Base-by-base conservation (phyloP, 257 asterid genomes). In the Lavandula angustifolia region DNA sequence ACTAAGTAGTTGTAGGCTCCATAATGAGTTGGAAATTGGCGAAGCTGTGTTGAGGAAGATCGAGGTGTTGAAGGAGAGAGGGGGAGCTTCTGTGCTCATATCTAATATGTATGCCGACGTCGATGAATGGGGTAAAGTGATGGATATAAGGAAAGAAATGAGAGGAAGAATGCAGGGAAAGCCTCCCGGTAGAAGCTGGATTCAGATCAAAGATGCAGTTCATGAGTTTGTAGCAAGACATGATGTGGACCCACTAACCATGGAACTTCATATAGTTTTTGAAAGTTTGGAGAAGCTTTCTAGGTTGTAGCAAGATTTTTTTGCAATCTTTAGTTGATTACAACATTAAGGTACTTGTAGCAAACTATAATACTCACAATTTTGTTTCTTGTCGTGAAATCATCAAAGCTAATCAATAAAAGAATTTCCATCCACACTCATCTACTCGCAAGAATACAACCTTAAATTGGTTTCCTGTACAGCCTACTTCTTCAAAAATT, bases 171-270 rank as follows among this genome's bases (percentile, higher is more conserved):
- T 64, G 75, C 62, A 58, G 40, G 71, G 54, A 58, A 84, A 79
- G 17, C 70, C 75, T 22, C 70, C 81, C 9, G 87, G 85, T 50
- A 66, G 78, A 59, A 81, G 85, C 77, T 81, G 83, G 85, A 70
- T 79, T 55, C 77, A 74, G 59, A 38, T 76, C 40, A 81, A 76
- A 74, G 82, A 75, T 65, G 70, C 29, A 14, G 66, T 76, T 1
- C 59, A 73, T 48, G 85, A 72, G 76, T 76, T 81, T 64, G 75
- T 79, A 9, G 79, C 78, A 40, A 68, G 76, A 44, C 51, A 74
- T 54, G 76, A 62, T 52, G 60, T 37, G 51, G 66, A 55, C 11
- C 49, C 44, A 50, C 69, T 35, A 33, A 55, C 55, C 38, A 47
- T 66, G 73, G 80, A 71, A 69, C 50, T 75, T 46, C 72, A 67